phyloP scores from a whole-genome alignment of 2,329 filamentous ascomycete species.

The Scorias spongiosa region DNA sequence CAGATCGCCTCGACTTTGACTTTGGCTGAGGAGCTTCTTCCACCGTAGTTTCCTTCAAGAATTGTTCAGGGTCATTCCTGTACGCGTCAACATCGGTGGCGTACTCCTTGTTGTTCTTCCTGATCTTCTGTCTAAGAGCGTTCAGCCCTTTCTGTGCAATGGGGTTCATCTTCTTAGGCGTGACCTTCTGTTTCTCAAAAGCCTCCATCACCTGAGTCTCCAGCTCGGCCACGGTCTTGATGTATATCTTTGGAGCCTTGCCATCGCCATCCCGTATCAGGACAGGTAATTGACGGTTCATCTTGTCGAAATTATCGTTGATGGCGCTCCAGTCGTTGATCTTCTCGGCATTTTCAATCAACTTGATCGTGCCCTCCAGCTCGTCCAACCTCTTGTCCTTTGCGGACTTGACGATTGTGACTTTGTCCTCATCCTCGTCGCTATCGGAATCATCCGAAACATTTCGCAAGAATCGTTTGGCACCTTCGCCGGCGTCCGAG shows the following conservation, averaged over 20 bases:
- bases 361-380: constrained; percentile 72
- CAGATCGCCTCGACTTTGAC: constrained; percentile 30
- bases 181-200: constrained; percentile 87
- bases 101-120: constrained; percentile 97
- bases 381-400: constrained; percentile 97
- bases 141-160: constrained; percentile 88
- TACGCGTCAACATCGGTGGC: constrained; percentile 76
- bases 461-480: constrained; percentile 69
- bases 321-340: constrained; percentile 96
- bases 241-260: constrained; percentile 76
- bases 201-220: constrained; percentile 92
- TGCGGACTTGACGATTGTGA: constrained; percentile 84
- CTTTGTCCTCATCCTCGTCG: constrained; percentile 70
- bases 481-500: constrained; percentile 49
- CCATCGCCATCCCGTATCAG: constrained; percentile 44
- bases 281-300: constrained; percentile 35
- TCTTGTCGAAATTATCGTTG: constrained; percentile 42
- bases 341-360: constrained; percentile 93
- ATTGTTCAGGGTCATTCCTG: constrained; percentile 68
- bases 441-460: constrained; percentile 48
- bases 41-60: constrained; percentile 73
- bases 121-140: constrained; percentile 93
- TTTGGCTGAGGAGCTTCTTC: constrained; percentile 46
- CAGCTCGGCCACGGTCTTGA: constrained; percentile 83
- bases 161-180: constrained; percentile 96